Conservation (phyloP, 345 rosid species). For the Brassica carinata region DNA sequence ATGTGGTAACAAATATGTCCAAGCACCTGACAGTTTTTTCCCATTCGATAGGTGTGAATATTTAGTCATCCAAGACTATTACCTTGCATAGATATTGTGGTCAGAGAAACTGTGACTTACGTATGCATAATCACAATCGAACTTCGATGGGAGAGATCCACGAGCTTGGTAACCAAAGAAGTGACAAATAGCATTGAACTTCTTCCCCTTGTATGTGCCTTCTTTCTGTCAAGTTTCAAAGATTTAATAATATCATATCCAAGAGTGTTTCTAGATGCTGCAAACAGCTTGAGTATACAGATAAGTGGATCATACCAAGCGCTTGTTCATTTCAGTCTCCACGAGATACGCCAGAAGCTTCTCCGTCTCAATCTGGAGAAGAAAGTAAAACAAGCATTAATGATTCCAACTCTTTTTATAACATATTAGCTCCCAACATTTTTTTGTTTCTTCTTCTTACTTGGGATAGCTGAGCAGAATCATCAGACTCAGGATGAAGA, state of each 20-base stretch:
- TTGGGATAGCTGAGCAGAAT: slow-evolving; percentile 99
- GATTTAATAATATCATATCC: background rate
- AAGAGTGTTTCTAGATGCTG: slow-evolving; percentile 9
- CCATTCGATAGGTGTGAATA: background rate
- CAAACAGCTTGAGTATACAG: background rate
- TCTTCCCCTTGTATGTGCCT: slow-evolving; percentile 92
- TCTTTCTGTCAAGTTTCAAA: slow-evolving; percentile 62
- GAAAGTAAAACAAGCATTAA: slow-evolving; percentile 30
- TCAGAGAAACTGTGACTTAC: slow-evolving; percentile 50
- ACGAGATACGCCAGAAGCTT: slow-evolving; percentile 97
- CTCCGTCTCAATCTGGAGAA: slow-evolving; percentile 88
- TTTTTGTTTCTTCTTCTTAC: slow-evolving; percentile 40
- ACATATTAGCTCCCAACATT: background rate
- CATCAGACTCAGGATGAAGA: slow-evolving; percentile 94
- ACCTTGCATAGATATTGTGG: background rate
- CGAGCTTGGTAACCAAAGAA: slow-evolving; percentile 99
- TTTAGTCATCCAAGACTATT: background rate
- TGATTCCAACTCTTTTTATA: slow-evolving; percentile 14
- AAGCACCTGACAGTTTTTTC: slow-evolving; percentile 59
- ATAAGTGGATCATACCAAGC: slow-evolving; percentile 51
- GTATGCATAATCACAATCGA: slow-evolving; percentile 95
- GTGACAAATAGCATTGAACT: slow-evolving; percentile 96
- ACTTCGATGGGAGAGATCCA: slow-evolving; percentile 95
- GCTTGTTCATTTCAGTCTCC: slow-evolving; percentile 91
- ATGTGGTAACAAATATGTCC: slow-evolving; percentile 92